A percentile compares a stretch with the other conserved stretches of the same genome.
Conservation (phyloP, 2,329 filamentous ascomycete species). For the Catunica adiposa region DNA sequence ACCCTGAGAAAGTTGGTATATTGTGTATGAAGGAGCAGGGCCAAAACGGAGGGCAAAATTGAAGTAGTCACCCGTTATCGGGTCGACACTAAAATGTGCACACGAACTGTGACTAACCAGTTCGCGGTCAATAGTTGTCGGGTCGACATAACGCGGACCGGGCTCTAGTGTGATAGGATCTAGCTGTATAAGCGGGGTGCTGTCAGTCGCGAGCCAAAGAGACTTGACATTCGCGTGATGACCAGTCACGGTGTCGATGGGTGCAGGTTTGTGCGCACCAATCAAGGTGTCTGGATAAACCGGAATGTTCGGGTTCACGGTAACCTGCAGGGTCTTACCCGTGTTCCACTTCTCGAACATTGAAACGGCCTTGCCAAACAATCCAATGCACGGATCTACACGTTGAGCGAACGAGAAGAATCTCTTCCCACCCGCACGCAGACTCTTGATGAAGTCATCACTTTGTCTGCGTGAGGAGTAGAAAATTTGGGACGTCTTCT, state of each 20-base stretch:
- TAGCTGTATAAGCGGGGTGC: constrained; percentile 39
- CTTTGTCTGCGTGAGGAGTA: constrained; percentile 58
- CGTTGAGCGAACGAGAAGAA: constrained; percentile 52
- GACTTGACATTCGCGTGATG: constrained; percentile 27
- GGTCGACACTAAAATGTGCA: constrained; percentile 57
- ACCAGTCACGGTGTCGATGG: constrained; percentile 17
- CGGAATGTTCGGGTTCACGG: constrained; percentile 47
- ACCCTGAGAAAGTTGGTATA: constrained; percentile 47
- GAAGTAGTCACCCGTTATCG: constrained; percentile 55
- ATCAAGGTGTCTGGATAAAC: constrained; percentile 25
- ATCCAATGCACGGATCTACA: constrained; percentile 54
- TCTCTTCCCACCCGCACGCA: constrained; percentile 41
- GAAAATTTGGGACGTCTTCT: constrained; percentile 27
- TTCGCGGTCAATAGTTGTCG: constrained; percentile 46
- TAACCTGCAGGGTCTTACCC: constrained; percentile 47
- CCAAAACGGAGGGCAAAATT: constrained; percentile 67
- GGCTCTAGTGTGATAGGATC: constrained; percentile 59
- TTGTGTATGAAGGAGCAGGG: constrained; percentile 40
- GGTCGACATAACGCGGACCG: constrained; percentile 37
- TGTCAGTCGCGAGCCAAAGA: constrained; percentile 42
- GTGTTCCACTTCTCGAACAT: constrained; percentile 29
- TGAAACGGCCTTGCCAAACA: constrained; percentile 56
- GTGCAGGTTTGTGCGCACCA: constrained; percentile 14
- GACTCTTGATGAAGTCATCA: constrained; percentile 43
- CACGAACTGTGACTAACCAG: constrained; percentile 51